Evolutionary conservation across 805 yeast genomes (phyloP).

Genomic region (Lipomyces spencermartinsiae): DNA sequence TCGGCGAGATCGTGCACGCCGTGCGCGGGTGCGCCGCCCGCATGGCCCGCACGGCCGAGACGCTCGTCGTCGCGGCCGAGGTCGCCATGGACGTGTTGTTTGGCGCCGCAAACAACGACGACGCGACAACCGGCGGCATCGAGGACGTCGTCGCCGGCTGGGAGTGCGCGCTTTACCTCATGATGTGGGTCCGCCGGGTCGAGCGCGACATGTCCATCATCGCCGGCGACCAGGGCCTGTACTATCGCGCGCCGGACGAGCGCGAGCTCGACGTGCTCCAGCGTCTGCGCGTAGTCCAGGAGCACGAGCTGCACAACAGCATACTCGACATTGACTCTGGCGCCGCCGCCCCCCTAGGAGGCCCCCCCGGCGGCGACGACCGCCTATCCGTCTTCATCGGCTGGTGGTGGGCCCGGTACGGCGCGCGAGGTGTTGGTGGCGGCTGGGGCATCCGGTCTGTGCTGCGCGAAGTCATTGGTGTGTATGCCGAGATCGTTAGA

Average conservation of each 20-base stretch:
- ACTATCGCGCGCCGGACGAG: slow-evolving; percentile 27
- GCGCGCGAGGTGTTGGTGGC: slow-evolving; percentile 21
- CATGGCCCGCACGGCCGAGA: slow-evolving; percentile 9
- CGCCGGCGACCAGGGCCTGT: slow-evolving; percentile 15
- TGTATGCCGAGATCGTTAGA: slow-evolving; percentile 22
- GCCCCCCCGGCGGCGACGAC: slow-evolving; percentile 5
- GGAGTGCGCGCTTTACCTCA: slow-evolving; percentile 30
- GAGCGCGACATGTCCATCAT: slow-evolving; percentile 31
- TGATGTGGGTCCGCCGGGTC: slow-evolving; percentile 30
- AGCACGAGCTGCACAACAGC: slow-evolving; percentile 8
- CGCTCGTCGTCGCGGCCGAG: slow-evolving; percentile 29
- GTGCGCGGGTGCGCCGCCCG: slow-evolving; percentile 10
- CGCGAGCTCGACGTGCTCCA: slow-evolving; percentile 32
- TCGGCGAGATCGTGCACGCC: slow-evolving; percentile 26
- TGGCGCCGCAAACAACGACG: slow-evolving; percentile 3
- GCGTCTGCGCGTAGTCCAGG: slow-evolving; percentile 17
- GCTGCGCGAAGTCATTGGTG: slow-evolving; percentile 23
- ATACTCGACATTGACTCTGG: slow-evolving; percentile 3
- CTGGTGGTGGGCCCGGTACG: slow-evolving; percentile 31
- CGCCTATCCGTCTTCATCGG: slow-evolving; percentile 28
- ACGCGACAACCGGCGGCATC: slow-evolving; percentile 18
- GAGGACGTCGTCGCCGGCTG: slow-evolving; percentile 31
- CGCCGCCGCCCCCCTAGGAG: not conserved
- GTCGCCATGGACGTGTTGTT: slow-evolving; percentile 27
- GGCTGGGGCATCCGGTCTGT: slow-evolving; percentile 33